Evolutionary conservation across 2,329 filamentous ascomycete species (phyloP), one percentile per base, ranked within the genome.

Genomic region (Colletotrichum ledebouriae): DNA sequence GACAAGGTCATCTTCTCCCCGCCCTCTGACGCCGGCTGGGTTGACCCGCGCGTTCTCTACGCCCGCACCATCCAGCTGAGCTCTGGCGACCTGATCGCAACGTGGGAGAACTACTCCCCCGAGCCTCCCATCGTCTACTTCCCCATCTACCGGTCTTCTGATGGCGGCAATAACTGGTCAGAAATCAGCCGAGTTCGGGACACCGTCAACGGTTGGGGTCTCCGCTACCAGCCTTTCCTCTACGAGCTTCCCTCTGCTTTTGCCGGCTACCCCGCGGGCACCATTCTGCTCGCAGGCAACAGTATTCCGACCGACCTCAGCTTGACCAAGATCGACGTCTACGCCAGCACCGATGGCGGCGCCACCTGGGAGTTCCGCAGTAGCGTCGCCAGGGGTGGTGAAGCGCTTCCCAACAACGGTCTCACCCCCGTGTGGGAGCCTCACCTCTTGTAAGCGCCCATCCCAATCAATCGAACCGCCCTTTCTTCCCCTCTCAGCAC

Each of bases 351-450:
- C 7, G 89, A 93, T 74, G 78, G 80, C 42, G 91, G 90, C 6
- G 72, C 78, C 41, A 89, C 84, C 2, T 93, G 90, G 91, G 78
- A 86, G 33, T 93, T 92, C 72, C 85, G 92, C 59, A 89, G 86
- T 68, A 85, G 88, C 70, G 85, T 93, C 44, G 90, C 90, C 1
- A 79, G 81, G 1, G 91, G 90, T 37, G 89, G 89, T 20, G 83
- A 83, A 58, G 89, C 90, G 2, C 73, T 80, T 0, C 86, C 90
- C 2, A 84, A 87, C 73, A 91, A 93, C 73, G 90, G 89, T 1
- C 75, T 88, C 44, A 90, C 89, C 0, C 89, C 90, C 0, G 88
- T 93, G 17, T 93, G 91, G 91, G 91, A 93, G 76, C 91, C 91
- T 0, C 92, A 90, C 76, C 77, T 93, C 49, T 73, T 88, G 76